These are phyloP conservation scores for Xylaria sp. DNA, from an alignment of 2,329 filamentous ascomycete species.

Conservation along the genomic window DNA sequence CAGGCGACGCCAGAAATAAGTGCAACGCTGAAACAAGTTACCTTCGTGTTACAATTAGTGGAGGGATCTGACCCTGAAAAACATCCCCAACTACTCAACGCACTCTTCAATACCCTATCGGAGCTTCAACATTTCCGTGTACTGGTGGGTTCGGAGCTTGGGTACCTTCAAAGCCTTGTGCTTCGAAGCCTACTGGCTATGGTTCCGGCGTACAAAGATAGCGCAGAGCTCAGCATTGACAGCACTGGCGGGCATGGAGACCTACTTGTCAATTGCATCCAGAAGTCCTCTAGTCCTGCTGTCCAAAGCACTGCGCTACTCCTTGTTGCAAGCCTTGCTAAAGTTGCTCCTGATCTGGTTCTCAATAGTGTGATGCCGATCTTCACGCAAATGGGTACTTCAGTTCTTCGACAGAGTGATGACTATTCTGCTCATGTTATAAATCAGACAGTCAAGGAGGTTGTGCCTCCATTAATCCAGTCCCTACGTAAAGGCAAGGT, in stretches of 20 bases:
- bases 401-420: constrained; percentile 89
- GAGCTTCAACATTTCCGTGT: constrained; percentile 87
- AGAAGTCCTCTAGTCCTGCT: constrained; percentile 89
- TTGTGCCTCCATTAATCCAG: constrained; percentile 89
- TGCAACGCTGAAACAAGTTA: constrained; percentile 78
- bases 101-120: constrained; percentile 85
- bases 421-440: constrained; percentile 98
- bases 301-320: constrained; percentile 93
- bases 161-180: constrained; percentile 88
- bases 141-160: constrained; percentile 84
- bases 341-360: constrained; percentile 88
- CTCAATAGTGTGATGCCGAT: constrained; percentile 99
- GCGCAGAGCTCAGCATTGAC: constrained; percentile 74
- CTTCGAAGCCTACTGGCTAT: constrained; percentile 85
- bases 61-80: constrained; percentile 81
- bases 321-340: constrained; percentile 86
- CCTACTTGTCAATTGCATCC: constrained; percentile 91
- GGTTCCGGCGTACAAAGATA: constrained; percentile 77
- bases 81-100: constrained; percentile 80
- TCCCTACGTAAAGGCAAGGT: constrained; percentile 86
- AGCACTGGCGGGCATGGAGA: constrained; percentile 86
- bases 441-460: constrained; percentile 91
- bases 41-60: constrained; percentile 87
- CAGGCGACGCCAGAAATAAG: constrained; percentile 74
- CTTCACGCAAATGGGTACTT: constrained; percentile 97